Evolutionary conservation across 495 filamentous ascomycete species (phyloP).

Genomic region (Antarctomyces pellizariae): DNA sequence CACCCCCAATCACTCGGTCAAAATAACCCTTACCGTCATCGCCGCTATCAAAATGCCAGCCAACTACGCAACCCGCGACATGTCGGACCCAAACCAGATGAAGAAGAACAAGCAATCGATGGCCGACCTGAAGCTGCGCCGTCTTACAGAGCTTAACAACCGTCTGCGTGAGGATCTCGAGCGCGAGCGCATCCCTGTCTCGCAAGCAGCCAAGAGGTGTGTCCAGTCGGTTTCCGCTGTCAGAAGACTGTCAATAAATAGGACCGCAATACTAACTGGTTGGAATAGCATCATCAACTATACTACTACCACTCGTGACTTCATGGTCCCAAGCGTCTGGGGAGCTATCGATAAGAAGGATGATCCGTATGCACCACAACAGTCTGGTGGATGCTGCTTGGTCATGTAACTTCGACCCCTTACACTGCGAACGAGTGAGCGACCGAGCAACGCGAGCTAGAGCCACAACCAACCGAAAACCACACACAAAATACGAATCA

Average conservation of each 20-base stretch:
- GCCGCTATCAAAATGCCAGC: slow-evolving; percentile 24
- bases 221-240: slow-evolving; percentile 14
- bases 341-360: slow-evolving; percentile 79
- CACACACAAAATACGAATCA: too few relatives aligned
- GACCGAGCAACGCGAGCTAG: too few relatives aligned
- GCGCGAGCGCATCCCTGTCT: slow-evolving; percentile 81
- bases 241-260: not conserved
- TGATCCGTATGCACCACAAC: slow-evolving; percentile 90
- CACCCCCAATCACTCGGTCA: too few relatives aligned
- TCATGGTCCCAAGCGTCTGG: slow-evolving; percentile 97
- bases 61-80: slow-evolving; percentile 27
- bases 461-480: too few relatives aligned
- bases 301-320: slow-evolving; percentile 89
- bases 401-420: too few relatives aligned
- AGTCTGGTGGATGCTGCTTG: slow-evolving; percentile 71
- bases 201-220: slow-evolving; percentile 81
- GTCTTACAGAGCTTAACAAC: slow-evolving; percentile 87
- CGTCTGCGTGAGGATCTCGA: slow-evolving; percentile 88
- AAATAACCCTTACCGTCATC: too few relatives aligned
- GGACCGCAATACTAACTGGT: slow-evolving; percentile 5
- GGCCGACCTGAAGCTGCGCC: slow-evolving; percentile 89
- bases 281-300: slow-evolving; percentile 68
- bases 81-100: slow-evolving; percentile 38
- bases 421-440: too few relatives aligned
- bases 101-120: slow-evolving; percentile 99